Conservation (phyloP, 192 early-diverging fungal genomes). For the Coemansia sp. region DNA sequence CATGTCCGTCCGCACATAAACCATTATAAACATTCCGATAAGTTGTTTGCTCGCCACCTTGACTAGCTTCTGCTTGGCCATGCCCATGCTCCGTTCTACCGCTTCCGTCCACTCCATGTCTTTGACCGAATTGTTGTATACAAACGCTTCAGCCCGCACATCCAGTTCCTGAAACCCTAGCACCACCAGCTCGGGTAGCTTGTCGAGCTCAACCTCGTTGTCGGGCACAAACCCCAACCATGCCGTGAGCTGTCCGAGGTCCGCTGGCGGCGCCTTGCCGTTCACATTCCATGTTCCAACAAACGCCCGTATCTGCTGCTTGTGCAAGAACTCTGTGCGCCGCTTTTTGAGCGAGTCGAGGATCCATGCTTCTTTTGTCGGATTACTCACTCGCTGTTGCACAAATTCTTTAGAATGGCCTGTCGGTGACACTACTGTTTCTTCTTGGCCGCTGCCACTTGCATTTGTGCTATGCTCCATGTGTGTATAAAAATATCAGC, state of each 20-base stretch:
- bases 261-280: conserved; percentile 59
- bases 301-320: conserved; percentile 56
- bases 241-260: conserved; percentile 46
- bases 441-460: neutral
- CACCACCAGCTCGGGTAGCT: conserved; percentile 26
- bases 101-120: conserved; percentile 79
- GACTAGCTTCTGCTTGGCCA: conserved; percentile 54
- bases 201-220: conserved; percentile 11
- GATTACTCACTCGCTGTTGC: conserved; percentile 29
- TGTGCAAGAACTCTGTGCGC: conserved; percentile 32
- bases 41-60: conserved; percentile 80
- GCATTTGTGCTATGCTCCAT: neutral
- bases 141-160: conserved; percentile 78
- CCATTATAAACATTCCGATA: conserved; percentile 83
- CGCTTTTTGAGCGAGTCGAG: conserved; percentile 40
- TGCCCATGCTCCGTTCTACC: conserved; percentile 66
- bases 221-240: conserved; percentile 63
- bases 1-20: conserved; percentile 67
- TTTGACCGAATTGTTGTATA: conserved; percentile 75
- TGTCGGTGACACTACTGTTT: neutral
- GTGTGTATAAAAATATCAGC: neutral
- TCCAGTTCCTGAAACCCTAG: conserved; percentile 91
- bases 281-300: conserved; percentile 93
- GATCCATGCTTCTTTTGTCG: conserved; percentile 51
- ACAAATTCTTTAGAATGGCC: neutral